Base-by-base conservation (phyloP, 2,329 filamentous ascomycete species). In the Cercospora berteroae region DNA sequence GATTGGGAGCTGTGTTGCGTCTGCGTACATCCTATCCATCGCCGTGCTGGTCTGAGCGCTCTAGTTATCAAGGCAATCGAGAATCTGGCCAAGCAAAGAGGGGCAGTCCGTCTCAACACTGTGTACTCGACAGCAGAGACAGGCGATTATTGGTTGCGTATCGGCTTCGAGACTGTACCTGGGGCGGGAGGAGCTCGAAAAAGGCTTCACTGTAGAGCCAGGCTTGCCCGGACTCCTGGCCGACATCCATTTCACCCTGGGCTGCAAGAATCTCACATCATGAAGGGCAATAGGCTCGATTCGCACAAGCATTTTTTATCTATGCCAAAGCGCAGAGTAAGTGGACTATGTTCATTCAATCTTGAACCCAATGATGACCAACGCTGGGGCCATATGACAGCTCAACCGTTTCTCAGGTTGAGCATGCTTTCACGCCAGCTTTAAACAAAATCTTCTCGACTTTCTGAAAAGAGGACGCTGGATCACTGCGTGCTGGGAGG, bases 351-450 rank as follows among this genome's bases (percentile, higher is more conserved):
- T 29, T 29, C 13, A 7, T 13, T 13, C 48, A 56, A 23, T 4
- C 23, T 65, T 16, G 56, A 52, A 44, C 39, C 13, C 36, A 50
- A 61, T 69, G 72, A 74, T 74, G 72, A 74, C 36, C 55, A 71
- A 63, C 70, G 72, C 73, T 77, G 75, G 75, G 75, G 75, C 75
- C 75, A 77, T 74, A 73, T 72, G 72, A 77, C 42, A 60, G 31
- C 69, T 64, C 71, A 75, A 69, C 73, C 73, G 68, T 23, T 2
- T 44, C 18, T 50, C 71, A 70, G 74, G 74, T 76, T 72, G 74
- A 67, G 64, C 62, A 72, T 77, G 75, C 72, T 76, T 76, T 70
- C 62, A 75, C 48, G 73, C 75, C 75, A 77, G 75, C 73, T 69
- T 67, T 52, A 64, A n/a, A 12, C 65, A 69, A 56, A 68, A 75